These are phyloP conservation scores for Colletotrichum sp. DNA, from an alignment of 2,329 filamentous ascomycete species.

Conservation along the genomic window DNA sequence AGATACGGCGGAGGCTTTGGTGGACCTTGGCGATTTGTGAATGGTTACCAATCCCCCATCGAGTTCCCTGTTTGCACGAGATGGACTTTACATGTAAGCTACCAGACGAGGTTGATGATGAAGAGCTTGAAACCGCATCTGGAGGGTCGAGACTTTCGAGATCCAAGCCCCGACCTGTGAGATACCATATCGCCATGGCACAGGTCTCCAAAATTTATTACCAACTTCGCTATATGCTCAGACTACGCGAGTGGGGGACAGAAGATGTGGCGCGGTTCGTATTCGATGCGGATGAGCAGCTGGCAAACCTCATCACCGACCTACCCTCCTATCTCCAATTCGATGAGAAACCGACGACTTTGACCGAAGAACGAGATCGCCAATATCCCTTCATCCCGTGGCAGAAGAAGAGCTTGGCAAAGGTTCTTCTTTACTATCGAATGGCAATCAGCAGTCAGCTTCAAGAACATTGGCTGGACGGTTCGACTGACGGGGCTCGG, in stretches of 20 bases:
- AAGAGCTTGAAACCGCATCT: neutral
- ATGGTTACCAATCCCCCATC: neutral
- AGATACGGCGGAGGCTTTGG: neutral
- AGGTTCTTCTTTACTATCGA: neutral
- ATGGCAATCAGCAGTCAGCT: neutral
- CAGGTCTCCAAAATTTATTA: neutral
- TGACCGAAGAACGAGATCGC: neutral
- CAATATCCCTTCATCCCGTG: neutral
- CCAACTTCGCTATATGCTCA: neutral
- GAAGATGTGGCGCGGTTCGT: neutral
- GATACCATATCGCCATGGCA: neutral
- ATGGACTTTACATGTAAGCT: neutral
- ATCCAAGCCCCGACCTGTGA: neutral
- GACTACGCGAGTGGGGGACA: neutral
- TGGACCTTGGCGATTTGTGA: neutral
- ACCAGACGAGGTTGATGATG: neutral
- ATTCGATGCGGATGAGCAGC: neutral
- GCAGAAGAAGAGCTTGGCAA: neutral
- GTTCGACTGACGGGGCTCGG: neutral
- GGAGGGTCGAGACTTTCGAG: neutral
- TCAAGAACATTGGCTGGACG: neutral
- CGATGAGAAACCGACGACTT: neutral
- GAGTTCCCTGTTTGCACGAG: neutral
- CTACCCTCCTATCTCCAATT: neutral
- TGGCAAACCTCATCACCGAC: neutral